Evolutionary conservation across 1,139 yeast species (phyloP).

Genomic region (Blastobotrys capitulatus): DNA sequence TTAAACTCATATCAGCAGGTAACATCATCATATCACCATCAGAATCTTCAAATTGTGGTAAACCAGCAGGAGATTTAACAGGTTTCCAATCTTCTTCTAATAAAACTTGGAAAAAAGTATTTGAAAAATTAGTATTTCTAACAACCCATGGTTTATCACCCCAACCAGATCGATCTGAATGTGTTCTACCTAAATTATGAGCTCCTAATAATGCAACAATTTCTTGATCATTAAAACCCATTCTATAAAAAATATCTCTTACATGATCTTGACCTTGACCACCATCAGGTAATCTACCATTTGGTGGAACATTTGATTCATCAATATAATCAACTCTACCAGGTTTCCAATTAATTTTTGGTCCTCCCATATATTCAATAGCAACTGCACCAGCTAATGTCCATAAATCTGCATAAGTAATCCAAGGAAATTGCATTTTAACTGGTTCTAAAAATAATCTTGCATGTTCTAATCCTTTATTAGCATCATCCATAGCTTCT

Average conservation of each 20-base stretch:
- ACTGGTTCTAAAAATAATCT: slow-evolving; percentile 52
- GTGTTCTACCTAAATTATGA: slow-evolving; percentile 62
- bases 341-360: slow-evolving; percentile 50
- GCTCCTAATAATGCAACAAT: slow-evolving; percentile 80
- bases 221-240: slow-evolving; percentile 79
- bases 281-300: slow-evolving; percentile 70
- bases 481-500: slow-evolving; percentile 49
- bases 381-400: slow-evolving; percentile 61
- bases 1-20: slow-evolving; percentile 55
- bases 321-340: slow-evolving; percentile 58
- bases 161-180: slow-evolving; percentile 55
- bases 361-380: slow-evolving; percentile 58
- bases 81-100: slow-evolving; percentile 71
- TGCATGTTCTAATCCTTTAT: slow-evolving; percentile 55
- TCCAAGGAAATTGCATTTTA: slow-evolving; percentile 52
- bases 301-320: slow-evolving; percentile 49
- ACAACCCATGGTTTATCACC: slow-evolving; percentile 93
- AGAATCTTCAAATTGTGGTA: slow-evolving; percentile 72
- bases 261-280: slow-evolving; percentile 64
- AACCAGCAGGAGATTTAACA: slow-evolving; percentile 48
- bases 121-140: slow-evolving; percentile 65
- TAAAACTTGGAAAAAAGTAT: slow-evolving; percentile 56
- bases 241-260: slow-evolving; percentile 57
- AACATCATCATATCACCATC: slow-evolving; percentile 55
- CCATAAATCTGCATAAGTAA: slow-evolving; percentile 61